Percentiles rank a stretch among this genome's conserved stretches.
These are phyloP conservation scores for Blumeria hordei DNA, from an alignment of 2,329 filamentous ascomycete species.

Conservation along the genomic window DNA sequence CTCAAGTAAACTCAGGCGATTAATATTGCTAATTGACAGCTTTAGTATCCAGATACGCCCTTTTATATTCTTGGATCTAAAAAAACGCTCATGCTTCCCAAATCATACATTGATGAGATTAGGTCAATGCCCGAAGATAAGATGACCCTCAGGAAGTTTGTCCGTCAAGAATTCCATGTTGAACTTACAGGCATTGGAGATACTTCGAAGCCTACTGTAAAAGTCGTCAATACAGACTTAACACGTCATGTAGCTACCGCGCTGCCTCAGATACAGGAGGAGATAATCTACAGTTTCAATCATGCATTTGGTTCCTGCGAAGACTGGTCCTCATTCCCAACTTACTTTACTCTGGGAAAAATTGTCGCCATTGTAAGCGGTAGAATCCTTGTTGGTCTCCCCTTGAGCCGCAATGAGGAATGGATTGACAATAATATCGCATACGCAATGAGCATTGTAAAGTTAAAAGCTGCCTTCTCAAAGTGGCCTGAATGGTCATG, in stretches of 20 bases:
- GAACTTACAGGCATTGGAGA: background rate
- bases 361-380: slow-evolving; percentile 1
- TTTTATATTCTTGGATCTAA: background rate
- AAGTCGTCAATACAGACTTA: background rate
- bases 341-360: background rate
- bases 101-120: slow-evolving; percentile 1
- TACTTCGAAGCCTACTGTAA: background rate
- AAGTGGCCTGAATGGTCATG: background rate
- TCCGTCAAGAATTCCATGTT: background rate
- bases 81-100: slow-evolving; percentile 1
- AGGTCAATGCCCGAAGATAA: background rate
- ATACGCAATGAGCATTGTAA: background rate
- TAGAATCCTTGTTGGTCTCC: slow-evolving; percentile 1
- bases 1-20: no score
- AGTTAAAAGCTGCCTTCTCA: background rate
- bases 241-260: background rate
- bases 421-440: background rate
- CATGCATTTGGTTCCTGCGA: background rate
- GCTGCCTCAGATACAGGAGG: background rate
- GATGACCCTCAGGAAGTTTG: background rate
- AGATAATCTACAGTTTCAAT: background rate
- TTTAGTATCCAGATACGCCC: background rate
- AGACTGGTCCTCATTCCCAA: background rate
- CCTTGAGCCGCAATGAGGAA: slow-evolving; percentile 1
- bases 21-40: background rate